Conservation (phyloP, 306 rosid species). For the Vigna hirtella region DNA sequence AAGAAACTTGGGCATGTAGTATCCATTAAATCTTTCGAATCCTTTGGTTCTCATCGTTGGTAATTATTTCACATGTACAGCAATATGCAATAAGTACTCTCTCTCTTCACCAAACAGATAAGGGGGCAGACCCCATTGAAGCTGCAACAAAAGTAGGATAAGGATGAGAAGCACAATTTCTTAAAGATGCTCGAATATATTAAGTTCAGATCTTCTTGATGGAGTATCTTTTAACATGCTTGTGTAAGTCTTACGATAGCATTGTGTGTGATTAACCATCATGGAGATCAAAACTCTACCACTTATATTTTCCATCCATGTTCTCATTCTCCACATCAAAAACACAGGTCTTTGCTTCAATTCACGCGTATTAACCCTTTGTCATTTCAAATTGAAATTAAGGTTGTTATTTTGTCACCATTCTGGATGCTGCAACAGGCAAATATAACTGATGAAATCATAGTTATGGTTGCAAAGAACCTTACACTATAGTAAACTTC, state of each 20-base stretch:
- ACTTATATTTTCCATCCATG: background rate
- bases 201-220: slow-evolving; percentile 40
- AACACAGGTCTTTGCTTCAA: background rate
- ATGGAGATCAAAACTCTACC: background rate
- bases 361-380: background rate
- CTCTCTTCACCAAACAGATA: slow-evolving; percentile 45
- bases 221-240: slow-evolving; percentile 39
- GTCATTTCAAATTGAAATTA: background rate
- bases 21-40: slow-evolving; percentile 40
- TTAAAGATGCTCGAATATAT: slow-evolving; percentile 36
- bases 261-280: slow-evolving; percentile 35
- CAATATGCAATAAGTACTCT: slow-evolving; percentile 42
- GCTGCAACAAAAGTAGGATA: slow-evolving; percentile 46
- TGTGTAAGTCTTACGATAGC: slow-evolving; percentile 36
- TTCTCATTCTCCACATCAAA: background rate
- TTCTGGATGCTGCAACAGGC: background rate
- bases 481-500: background rate
- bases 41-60: slow-evolving; percentile 29
- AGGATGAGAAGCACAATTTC: slow-evolving; percentile 34
- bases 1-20: slow-evolving; percentile 37
- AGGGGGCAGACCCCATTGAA: slow-evolving; percentile 37
- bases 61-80: slow-evolving; percentile 46
- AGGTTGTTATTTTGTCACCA: background rate
- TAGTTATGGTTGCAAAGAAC: background rate
- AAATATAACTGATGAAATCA: background rate